phyloP scores from a whole-genome alignment of 306 rosid species.

The Mucuna pruriens region DNA sequence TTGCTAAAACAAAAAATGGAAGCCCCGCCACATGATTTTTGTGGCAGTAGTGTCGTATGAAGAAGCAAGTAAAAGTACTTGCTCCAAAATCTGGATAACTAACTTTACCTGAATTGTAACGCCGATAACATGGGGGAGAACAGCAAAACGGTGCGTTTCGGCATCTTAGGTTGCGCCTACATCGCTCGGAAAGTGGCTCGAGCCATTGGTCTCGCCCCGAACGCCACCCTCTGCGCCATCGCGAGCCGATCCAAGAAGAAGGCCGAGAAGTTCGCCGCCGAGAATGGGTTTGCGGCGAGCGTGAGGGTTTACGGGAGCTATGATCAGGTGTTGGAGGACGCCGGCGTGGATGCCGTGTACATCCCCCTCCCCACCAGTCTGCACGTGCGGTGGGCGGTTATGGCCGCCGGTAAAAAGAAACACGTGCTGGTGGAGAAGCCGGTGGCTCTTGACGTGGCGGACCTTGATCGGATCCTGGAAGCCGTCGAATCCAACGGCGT shows the following conservation, averaged over 20 bases:
- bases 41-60: slow-evolving; percentile 18
- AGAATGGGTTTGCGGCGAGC: slow-evolving; percentile 34
- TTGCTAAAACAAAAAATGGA: no score
- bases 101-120: neutral
- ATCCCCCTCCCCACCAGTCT: slow-evolving; percentile 73
- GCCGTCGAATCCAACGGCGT: slow-evolving; percentile 71
- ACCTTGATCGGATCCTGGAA: slow-evolving; percentile 69
- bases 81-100: neutral
- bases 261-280: slow-evolving; percentile 61
- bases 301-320: slow-evolving; percentile 69
- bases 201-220: slow-evolving; percentile 70
- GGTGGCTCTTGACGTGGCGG: slow-evolving; percentile 58
- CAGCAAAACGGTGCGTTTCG: slow-evolving; percentile 53
- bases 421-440: slow-evolving; percentile 84
- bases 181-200: slow-evolving; percentile 79
- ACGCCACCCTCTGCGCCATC: slow-evolving; percentile 61
- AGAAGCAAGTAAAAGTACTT: neutral
- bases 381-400: slow-evolving; percentile 70
- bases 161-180: slow-evolving; percentile 70
- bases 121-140: slow-evolving; percentile 37
- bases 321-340: slow-evolving; percentile 64
- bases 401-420: slow-evolving; percentile 77
- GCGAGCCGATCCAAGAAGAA: slow-evolving; percentile 73
- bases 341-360: slow-evolving; percentile 75
- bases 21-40: neutral